A percentile compares a stretch with the other conserved stretches of the same genome.
phyloP scores from a whole-genome alignment of 1,139 yeast genomes.

The Lodderomyces beijingensis region DNA sequence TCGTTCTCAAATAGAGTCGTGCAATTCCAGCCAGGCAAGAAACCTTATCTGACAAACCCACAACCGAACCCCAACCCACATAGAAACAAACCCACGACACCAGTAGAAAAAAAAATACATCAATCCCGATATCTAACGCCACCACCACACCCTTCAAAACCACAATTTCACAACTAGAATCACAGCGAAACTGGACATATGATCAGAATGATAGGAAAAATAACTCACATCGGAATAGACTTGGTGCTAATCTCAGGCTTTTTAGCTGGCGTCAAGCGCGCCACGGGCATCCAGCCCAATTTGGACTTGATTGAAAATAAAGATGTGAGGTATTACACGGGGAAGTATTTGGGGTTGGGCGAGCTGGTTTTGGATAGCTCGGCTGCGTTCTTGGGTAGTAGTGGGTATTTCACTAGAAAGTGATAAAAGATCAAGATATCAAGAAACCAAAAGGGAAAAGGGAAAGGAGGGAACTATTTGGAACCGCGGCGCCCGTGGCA shows the following conservation, averaged over 20 bases:
- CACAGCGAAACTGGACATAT: no score
- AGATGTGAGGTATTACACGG: slow-evolving; percentile 55
- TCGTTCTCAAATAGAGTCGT: no score
- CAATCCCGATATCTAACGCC: no score
- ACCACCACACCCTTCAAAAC: background rate
- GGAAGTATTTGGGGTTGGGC: slow-evolving; percentile 76
- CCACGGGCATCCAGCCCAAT: slow-evolving; percentile 68
- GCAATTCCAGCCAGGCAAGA: no score
- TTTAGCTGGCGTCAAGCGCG: slow-evolving; percentile 84
- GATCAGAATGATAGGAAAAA: slow-evolving; percentile 46
- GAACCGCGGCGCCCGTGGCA: no score
- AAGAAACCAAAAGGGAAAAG: background rate
- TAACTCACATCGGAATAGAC: slow-evolving; percentile 68
- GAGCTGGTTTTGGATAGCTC: slow-evolving; percentile 75
- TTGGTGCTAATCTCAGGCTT: slow-evolving; percentile 74
- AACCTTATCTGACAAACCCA: no score
- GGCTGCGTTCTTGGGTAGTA: slow-evolving; percentile 66
- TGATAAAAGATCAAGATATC: slow-evolving; percentile 1
- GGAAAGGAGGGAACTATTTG: background rate
- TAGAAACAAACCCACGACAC: no score
- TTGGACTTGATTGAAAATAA: slow-evolving; percentile 31
- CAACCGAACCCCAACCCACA: no score
- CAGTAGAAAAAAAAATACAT: no score
- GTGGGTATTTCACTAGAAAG: slow-evolving; percentile 56
- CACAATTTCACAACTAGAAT: background rate